Percentiles rank a stretch among this genome's conserved stretches.
Evolutionary conservation across 2,329 filamentous ascomycete species (phyloP).

Genomic region (Trichoderma sp.): DNA sequence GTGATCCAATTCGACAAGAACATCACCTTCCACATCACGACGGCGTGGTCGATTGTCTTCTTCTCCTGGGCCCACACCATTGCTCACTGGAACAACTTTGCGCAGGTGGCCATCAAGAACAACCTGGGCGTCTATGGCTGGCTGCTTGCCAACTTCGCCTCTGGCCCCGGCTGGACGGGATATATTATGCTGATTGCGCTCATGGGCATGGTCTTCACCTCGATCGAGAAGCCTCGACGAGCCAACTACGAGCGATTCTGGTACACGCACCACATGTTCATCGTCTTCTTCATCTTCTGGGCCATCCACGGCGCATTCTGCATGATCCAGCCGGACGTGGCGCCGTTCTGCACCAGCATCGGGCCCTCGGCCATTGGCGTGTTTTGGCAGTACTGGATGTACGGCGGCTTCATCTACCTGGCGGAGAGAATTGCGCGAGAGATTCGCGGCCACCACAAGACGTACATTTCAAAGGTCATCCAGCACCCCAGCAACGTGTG

Average conservation of each 20-base stretch:
- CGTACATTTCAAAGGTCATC: conserved; percentile 84
- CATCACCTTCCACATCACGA: conserved; percentile 83
- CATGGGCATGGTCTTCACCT: conserved; percentile 77
- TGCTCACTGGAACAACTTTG: conserved; percentile 86
- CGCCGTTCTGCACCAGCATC: conserved; percentile 73
- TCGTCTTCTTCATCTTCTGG: conserved; percentile 89
- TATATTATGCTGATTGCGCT: conserved; percentile 80
- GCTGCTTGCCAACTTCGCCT: conserved; percentile 73
- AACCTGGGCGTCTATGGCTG: conserved; percentile 77
- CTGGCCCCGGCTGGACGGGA: conserved; percentile 82
- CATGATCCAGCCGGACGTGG: conserved; percentile 84
- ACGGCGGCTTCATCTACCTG: conserved; percentile 77
- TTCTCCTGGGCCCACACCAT: conserved; percentile 86
- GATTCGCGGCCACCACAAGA: conserved; percentile 77
- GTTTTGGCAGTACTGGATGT: conserved; percentile 91
- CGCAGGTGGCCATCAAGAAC: conserved; percentile 72
- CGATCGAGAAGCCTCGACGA: conserved; percentile 73
- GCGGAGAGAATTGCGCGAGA: conserved; percentile 78
- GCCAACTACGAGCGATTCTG: conserved; percentile 89
- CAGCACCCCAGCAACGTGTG: conserved; percentile 87
- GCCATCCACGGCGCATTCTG: conserved; percentile 87
- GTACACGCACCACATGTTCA: conserved; percentile 87
- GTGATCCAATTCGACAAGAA: conserved; percentile 90
- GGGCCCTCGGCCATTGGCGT: conserved; percentile 68
- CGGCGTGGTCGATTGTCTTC: conserved; percentile 85